Base-by-base conservation (phyloP, 176 grass and related monocot genomes). In the Triticum turgidum region DNA sequence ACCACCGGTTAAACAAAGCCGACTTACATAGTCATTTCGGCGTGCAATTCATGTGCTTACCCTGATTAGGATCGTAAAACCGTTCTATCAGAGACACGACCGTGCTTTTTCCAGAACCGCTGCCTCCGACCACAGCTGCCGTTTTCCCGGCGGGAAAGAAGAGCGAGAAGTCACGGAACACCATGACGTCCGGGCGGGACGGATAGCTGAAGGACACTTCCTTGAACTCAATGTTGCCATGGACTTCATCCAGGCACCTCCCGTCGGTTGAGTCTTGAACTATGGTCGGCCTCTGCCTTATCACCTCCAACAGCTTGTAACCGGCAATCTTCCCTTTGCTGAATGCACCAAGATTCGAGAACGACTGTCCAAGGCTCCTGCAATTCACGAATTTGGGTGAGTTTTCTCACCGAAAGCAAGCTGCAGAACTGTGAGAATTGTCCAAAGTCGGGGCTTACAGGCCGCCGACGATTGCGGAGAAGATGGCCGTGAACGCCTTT, bases 171-270 rank as follows among this genome's bases (percentile, higher is more conserved):
- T 97, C 89, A 13, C 94, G 87, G 78, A 97, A 97, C 39, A 97
- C 91, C 79, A 94, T 86, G 39, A 89, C 92, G 63, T 97, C 91
- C 2, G 94, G 94, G 12, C 94, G 75, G 73, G 94, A 97, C 7
- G 94, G 94, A 38, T 97, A 97, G 83, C 92, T 92, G 73, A 97
- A 97, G 9, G 85, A 79, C 14, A 97, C 94, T 9, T 97, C 91
- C 84, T 92, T 97, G 80, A 97, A 97, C 45, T 97, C 94, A 33
- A 97, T 94, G 76, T 97, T 97, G 44, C 94, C 94, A 71, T 97
- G 92, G 52, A 97, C 90, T 82, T 97, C 92, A 70, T 77, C 85
- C 51, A 94, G 82, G 61, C 85, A 92, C 73, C 87, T 92, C 21
- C 94, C 90, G 65, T 94, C 92, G 0, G 80, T 71, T 2, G 81